Conservation (phyloP, 768 basidiomycete species). For the Mycena albidolilacea region DNA sequence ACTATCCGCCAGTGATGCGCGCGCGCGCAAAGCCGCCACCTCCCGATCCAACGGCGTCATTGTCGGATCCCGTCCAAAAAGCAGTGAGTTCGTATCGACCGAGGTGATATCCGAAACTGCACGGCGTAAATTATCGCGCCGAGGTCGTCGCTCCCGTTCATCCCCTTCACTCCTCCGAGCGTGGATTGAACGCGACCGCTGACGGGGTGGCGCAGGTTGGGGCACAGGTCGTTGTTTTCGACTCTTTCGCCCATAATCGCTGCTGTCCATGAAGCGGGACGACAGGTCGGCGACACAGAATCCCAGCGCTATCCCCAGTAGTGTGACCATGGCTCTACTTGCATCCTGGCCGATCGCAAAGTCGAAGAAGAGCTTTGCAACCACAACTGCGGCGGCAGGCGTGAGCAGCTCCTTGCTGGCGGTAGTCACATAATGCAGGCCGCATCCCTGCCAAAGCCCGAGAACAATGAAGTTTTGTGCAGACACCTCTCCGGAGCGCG, state of each 20-base stretch:
- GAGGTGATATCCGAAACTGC: slow-evolving; percentile 74
- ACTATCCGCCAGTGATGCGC: slow-evolving; percentile 86
- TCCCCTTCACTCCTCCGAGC: slow-evolving; percentile 38
- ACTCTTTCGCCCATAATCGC: slow-evolving; percentile 50
- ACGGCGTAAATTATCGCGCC: slow-evolving; percentile 40
- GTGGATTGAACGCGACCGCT: slow-evolving; percentile 34
- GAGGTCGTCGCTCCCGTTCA: slow-evolving; percentile 36
- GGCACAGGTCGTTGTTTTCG: slow-evolving; percentile 47
- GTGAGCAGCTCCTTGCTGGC: slow-evolving; percentile 69
- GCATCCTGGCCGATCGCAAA: slow-evolving; percentile 70
- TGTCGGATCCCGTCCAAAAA: slow-evolving; percentile 69
- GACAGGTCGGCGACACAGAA: slow-evolving; percentile 80
- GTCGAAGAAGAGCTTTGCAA: slow-evolving; percentile 75
- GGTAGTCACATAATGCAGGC: slow-evolving; percentile 75
- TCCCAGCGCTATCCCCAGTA: slow-evolving; percentile 79
- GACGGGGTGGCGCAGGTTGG: slow-evolving; percentile 28
- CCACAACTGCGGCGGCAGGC: slow-evolving; percentile 70
- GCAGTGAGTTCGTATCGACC: slow-evolving; percentile 78
- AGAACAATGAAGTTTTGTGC: slow-evolving; percentile 74
- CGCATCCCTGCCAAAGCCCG: slow-evolving; percentile 84
- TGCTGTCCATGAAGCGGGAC: slow-evolving; percentile 74
- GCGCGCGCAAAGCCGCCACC: slow-evolving; percentile 80
- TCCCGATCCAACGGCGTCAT: slow-evolving; percentile 78
- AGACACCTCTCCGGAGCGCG: slow-evolving; percentile 60
- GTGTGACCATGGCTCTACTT: slow-evolving; percentile 68